Conservation (phyloP, 345 rosid species). For the Acer negundo region DNA sequence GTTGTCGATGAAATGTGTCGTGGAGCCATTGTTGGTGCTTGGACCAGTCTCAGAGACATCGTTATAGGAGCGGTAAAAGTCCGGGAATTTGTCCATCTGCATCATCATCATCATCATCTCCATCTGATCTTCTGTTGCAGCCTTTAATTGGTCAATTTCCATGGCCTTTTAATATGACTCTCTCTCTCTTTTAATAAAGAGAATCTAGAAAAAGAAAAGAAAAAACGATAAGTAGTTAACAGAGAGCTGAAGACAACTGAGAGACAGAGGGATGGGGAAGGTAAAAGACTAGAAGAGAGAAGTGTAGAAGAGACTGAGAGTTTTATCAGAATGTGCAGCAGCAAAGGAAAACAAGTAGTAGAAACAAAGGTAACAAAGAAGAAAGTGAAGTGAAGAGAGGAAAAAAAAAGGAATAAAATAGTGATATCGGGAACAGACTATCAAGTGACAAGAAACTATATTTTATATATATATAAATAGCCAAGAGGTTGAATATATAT, state of each 20-base stretch:
- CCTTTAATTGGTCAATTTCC: constrained; percentile 43
- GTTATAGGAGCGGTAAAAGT: constrained; percentile 23
- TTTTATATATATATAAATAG: constrained; percentile 18
- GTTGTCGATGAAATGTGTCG: constrained; percentile 27
- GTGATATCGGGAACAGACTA: constrained; percentile 43
- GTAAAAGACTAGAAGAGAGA: constrained; percentile 33
- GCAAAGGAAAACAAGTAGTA: constrained; percentile 14
- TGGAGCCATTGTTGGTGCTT: constrained; percentile 12
- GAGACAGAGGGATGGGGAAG: constrained; percentile 46
- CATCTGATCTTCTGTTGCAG: constrained; percentile 39
- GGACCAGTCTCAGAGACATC: constrained; percentile 25
- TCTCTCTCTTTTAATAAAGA: not conserved
- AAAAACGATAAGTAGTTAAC: constrained; percentile 8
- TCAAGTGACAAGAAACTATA: constrained; percentile 16
- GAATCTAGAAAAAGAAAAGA: not conserved
- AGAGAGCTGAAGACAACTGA: constrained; percentile 15
- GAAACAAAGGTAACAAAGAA: constrained; percentile 18
- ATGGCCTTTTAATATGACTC: constrained; percentile 22
- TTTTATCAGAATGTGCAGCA: constrained; percentile 50
- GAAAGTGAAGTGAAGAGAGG: not conserved
- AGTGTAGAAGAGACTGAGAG: constrained; percentile 28
- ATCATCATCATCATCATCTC: constrained; percentile 44
- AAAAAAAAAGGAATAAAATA: constrained; percentile 8
- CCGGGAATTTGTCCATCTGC: constrained; percentile 44
- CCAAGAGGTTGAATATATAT: constrained; percentile 6